Conservation (phyloP, 2,329 filamentous ascomycete genomes). For the Chaetothyriales sp. region DNA sequence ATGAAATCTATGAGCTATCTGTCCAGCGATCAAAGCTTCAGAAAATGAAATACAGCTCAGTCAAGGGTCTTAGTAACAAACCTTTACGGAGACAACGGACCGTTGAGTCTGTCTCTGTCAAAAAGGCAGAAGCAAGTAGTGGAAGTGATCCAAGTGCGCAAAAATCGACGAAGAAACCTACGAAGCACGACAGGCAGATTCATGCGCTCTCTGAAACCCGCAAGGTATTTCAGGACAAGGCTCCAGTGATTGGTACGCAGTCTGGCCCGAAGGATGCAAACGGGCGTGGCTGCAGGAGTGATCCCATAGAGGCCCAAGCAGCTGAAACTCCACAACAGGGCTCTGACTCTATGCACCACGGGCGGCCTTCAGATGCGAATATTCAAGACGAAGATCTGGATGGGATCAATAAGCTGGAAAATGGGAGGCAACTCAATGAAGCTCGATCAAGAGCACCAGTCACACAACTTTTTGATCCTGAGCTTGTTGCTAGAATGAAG, state of each 20-base stretch:
- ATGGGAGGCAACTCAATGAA: slow-evolving; percentile 3
- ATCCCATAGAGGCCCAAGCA: background rate
- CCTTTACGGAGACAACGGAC: background rate
- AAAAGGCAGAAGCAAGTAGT: background rate
- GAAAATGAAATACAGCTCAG: background rate
- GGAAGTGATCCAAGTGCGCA: background rate
- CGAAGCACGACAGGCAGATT: background rate
- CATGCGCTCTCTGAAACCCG: background rate
- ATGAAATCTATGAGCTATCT: background rate
- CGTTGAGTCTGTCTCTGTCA: background rate
- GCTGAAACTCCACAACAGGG: background rate
- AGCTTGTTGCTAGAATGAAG: slow-evolving; percentile 2
- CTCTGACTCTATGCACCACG: background rate
- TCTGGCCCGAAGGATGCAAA: background rate
- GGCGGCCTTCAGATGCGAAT: background rate
- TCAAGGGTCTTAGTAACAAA: background rate
- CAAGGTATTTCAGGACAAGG: background rate
- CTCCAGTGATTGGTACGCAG: background rate
- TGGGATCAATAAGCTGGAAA: slow-evolving; percentile 6
- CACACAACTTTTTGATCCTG: slow-evolving; percentile 2
- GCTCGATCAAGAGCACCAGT: background rate
- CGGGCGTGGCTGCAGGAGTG: background rate
- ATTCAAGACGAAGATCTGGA: slow-evolving; percentile 1
- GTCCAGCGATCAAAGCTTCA: background rate
- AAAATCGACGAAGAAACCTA: background rate